Evolutionary conservation across 495 filamentous ascomycete species (phyloP), one percentile per base, ranked within the genome.

Genomic region (Baudoinia panamericana): DNA sequence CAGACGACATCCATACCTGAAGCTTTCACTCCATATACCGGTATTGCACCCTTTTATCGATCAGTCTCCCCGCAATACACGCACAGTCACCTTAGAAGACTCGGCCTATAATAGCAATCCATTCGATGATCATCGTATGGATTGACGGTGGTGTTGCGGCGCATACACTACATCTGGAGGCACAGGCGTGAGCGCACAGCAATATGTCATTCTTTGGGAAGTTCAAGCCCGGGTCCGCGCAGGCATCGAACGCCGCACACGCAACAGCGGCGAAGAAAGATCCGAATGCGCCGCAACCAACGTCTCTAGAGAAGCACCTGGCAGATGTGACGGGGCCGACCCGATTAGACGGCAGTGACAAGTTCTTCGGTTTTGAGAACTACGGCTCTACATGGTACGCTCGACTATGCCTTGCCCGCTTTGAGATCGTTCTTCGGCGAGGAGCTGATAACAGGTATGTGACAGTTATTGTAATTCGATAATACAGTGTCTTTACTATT

Each of bases 311-410:
- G 63, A 90, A 80, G 66, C 72, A 84, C 59, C 61, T 95, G 22
- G 69, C 72, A 46, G 82, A 86, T 58, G 34, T 43, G 15, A 73
- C 84, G 36, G 84, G 85, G 10, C 69, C 85, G 0, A 62, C 88
- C 43, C 73, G 85, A 44, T 64, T 65, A 26, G 87, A 97, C 66
- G 90, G 92, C 16, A 95, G 82, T 59, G 90, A 97, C 63, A 94
- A 94, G 67, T 96, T 93, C 63, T 96, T 88, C 66, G 90, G 92
- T 2, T 78, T 96, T 68, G 90, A 96, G 62, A 97, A 97, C 86
- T 93, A 88, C 63, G 90, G 90, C 48, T 96, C 93, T 53, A 97
- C 90, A 52, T 97, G 90, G 86, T 93, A 80, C 53, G 65, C 28
- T 4, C 37, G 4, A 15, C 31, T n/a, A n/a, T 34, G 15, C 33